These are phyloP conservation scores for Quercus lobata DNA, from an alignment of 331 rosid species.

Conservation along the genomic window DNA sequence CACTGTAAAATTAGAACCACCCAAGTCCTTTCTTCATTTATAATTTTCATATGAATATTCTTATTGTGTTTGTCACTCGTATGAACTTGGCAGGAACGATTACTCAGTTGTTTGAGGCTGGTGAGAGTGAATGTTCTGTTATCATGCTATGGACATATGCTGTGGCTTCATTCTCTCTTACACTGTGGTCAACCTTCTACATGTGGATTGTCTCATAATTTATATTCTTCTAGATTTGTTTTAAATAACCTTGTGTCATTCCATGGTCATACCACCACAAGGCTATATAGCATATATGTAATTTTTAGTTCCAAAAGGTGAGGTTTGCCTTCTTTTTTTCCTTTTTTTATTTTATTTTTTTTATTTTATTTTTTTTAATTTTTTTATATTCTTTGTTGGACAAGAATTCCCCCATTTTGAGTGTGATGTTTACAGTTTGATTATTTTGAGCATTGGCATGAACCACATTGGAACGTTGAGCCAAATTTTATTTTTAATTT, in stretches of 20 bases:
- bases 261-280: background rate
- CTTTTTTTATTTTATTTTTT: too few relatives aligned
- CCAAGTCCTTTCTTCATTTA: too few relatives aligned
- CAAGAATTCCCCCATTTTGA: background rate
- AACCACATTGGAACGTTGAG: too few relatives aligned
- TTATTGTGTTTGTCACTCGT: background rate
- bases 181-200: slow-evolving; percentile 36
- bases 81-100: slow-evolving; percentile 29
- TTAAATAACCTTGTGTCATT: background rate
- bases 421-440: background rate
- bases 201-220: slow-evolving; percentile 35
- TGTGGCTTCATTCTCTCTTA: slow-evolving; percentile 23
- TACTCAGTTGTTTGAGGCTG: slow-evolving; percentile 39
- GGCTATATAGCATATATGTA: too few relatives aligned
- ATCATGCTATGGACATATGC: slow-evolving; percentile 39
- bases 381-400: too few relatives aligned
- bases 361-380: too few relatives aligned
- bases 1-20: too few relatives aligned
- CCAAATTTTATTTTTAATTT: too few relatives aligned
- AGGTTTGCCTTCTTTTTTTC: background rate
- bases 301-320: background rate
- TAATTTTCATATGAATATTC: background rate
- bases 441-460: background rate
- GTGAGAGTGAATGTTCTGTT: slow-evolving; percentile 38
- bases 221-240: background rate